A percentile compares a stretch with the other conserved stretches of the same genome.
Evolutionary conservation across 2,329 filamentous ascomycete species (phyloP).

Genomic region (Dryadomyces quercus-mongolicae): DNA sequence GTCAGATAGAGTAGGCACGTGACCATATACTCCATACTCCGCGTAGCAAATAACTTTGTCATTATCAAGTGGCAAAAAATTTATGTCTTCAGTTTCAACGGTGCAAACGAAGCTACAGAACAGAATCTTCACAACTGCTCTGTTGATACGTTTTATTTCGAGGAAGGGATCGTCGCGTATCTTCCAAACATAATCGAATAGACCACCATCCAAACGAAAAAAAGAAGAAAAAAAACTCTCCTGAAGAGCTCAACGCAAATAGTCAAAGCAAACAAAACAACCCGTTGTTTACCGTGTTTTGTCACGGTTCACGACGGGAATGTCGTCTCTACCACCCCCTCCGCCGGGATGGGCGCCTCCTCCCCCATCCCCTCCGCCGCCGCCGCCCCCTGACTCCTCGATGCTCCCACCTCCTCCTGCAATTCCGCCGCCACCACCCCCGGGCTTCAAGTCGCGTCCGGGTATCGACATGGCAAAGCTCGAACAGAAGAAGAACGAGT

Average conservation of each 20-base stretch:
- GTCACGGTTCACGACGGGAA: neutral
- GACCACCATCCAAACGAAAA: neutral
- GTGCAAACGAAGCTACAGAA: neutral
- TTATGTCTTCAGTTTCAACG: neutral
- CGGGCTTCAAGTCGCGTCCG: conserved; percentile 67
- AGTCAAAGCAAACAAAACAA: neutral
- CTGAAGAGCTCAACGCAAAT: neutral
- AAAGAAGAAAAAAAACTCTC: neutral
- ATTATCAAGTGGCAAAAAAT: neutral
- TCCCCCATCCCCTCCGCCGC: conserved; percentile 36
- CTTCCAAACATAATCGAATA: neutral
- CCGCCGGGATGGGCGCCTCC: conserved; percentile 44
- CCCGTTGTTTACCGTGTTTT: neutral
- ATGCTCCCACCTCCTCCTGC: conserved; percentile 42
- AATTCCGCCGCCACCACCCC: conserved; percentile 61
- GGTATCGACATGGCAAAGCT: conserved; percentile 88
- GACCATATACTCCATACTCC: neutral
- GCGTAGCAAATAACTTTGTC: neutral
- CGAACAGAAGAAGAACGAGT: conserved; percentile 98
- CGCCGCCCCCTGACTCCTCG: conserved; percentile 30
- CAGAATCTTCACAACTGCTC: neutral
- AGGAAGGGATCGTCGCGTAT: neutral
- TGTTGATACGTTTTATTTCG: neutral
- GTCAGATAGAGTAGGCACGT: neutral
- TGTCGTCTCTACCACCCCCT: conserved; percentile 26